These are phyloP conservation scores for Pyricularia sp. DNA, from an alignment of 2,329 filamentous ascomycete species.

Conservation along the genomic window DNA sequence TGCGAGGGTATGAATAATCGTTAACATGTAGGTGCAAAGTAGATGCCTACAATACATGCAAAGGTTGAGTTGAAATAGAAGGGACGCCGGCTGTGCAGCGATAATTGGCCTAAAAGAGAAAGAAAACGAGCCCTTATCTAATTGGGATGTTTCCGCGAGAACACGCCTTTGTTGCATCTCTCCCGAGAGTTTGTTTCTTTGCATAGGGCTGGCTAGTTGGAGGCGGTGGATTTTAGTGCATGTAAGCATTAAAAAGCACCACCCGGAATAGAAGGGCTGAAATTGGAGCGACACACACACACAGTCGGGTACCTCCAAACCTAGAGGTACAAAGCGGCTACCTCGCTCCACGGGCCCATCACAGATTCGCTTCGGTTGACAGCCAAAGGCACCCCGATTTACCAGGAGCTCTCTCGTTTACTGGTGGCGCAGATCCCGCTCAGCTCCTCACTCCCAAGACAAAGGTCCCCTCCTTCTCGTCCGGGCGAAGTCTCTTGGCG, in stretches of 20 bases:
- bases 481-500: not conserved
- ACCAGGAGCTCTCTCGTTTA: not conserved
- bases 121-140: not conserved
- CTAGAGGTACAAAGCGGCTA: not conserved
- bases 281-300: not conserved
- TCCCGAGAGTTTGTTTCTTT: not conserved
- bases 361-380: not conserved
- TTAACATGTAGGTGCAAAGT: not conserved
- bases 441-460: not conserved
- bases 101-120: not conserved
- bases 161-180: not conserved
- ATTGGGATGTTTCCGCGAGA: not conserved
- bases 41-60: not conserved
- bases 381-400: not conserved
- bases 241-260: not conserved
- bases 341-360: not conserved
- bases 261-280: not conserved
- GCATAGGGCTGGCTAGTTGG: not conserved
- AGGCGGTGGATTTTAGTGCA: not conserved
- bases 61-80: not conserved
- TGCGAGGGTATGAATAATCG: not conserved
- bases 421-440: slow-evolving; percentile 1
- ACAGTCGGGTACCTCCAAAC: not conserved
- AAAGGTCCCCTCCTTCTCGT: not conserved
- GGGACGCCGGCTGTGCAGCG: not conserved